These are phyloP conservation scores for Nemania sp. DNA, from an alignment of 2,329 filamentous ascomycete species.

Conservation along the genomic window DNA sequence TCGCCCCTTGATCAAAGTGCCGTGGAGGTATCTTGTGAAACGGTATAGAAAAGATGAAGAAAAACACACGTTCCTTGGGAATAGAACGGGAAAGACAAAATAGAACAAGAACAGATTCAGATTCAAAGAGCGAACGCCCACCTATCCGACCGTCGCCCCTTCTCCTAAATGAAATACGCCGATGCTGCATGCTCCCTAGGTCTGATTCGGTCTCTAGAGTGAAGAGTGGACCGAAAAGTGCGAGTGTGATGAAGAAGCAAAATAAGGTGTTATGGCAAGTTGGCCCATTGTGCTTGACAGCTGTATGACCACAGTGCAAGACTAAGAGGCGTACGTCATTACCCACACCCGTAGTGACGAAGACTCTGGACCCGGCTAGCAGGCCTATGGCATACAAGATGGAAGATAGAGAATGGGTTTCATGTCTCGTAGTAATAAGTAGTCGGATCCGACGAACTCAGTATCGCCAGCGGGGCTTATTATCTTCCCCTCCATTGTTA, in stretches of 20 bases:
- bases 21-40: constrained; percentile 32
- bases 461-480: constrained; percentile 64
- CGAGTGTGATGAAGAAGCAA: constrained; percentile 12
- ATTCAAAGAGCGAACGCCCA: constrained; percentile 31
- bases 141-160: constrained; percentile 18
- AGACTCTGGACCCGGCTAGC: constrained; percentile 11
- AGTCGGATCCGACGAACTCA: constrained; percentile 39
- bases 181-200: constrained; percentile 21
- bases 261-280: constrained; percentile 22
- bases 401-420: constrained; percentile 5
- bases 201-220: constrained; percentile 7
- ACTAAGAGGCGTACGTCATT: neutral
- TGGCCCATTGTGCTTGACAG: neutral
- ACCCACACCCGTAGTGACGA: constrained; percentile 3
- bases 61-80: constrained; percentile 12
- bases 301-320: constrained; percentile 27
- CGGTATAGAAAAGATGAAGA: constrained; percentile 10
- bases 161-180: constrained; percentile 31
- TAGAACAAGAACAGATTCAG: neutral
- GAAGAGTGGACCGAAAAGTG: constrained; percentile 6
- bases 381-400: constrained; percentile 20
- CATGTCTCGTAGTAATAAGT: neutral
- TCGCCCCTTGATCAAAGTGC: constrained; percentile 24
- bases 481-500: constrained; percentile 52
- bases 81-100: constrained; percentile 6